These are phyloP conservation scores for Endogone sp. DNA, from an alignment of 192 early-diverging fungal species.

Conservation along the genomic window DNA sequence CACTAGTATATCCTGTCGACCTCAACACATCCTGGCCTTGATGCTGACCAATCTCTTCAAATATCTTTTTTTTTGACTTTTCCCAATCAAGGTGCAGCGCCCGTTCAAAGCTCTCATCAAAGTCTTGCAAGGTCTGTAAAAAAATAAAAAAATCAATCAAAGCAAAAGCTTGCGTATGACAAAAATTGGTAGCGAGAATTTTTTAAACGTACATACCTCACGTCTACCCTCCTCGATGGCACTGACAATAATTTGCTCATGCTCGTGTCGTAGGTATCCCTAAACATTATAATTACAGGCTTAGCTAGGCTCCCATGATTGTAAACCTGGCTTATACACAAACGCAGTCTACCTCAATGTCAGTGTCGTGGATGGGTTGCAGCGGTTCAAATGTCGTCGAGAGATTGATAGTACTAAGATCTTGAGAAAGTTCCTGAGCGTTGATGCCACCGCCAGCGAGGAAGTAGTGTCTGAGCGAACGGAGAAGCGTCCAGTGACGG, in stretches of 20 bases:
- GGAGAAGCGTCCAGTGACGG: no score
- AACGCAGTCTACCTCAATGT: conserved; percentile 55
- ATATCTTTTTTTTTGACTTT: conserved; percentile 62
- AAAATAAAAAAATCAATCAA: neutral
- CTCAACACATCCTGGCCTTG: no score
- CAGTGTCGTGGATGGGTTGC: conserved; percentile 73
- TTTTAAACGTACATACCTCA: conserved; percentile 22
- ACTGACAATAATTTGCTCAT: conserved; percentile 70
- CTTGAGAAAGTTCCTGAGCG: conserved; percentile 60
- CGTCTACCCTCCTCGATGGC: conserved; percentile 70
- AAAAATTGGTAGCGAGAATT: conserved; percentile 4
- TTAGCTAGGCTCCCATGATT: neutral
- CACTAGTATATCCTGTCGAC: no score
- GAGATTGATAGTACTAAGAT: conserved; percentile 61
- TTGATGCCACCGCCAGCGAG: conserved; percentile 79
- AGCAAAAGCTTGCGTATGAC: no score
- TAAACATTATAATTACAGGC: conserved; percentile 7
- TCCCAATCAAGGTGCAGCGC: conserved; percentile 69
- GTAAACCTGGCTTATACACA: no score
- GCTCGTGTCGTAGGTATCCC: conserved; percentile 67
- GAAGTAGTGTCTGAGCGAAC: conserved; percentile 56
- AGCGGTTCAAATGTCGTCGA: conserved; percentile 69
- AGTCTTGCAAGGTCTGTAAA: conserved; percentile 58
- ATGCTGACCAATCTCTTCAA: conserved; percentile 71
- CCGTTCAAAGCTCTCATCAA: conserved; percentile 55